phyloP scores from a whole-genome alignment of 1,284 basidiomycete species.

The Lentinula novae-zelandiae region DNA sequence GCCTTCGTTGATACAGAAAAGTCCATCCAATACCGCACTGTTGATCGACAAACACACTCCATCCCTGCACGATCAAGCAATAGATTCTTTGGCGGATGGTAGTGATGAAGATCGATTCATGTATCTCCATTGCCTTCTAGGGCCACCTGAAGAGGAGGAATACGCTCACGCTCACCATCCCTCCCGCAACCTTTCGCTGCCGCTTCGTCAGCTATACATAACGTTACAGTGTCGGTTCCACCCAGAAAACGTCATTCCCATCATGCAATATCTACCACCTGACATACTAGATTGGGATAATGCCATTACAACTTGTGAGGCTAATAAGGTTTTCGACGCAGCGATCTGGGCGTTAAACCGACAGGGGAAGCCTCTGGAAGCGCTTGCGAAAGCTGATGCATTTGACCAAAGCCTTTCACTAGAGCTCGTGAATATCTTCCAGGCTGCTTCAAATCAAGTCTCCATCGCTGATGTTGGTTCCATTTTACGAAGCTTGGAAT shows the following conservation, averaged over 20 bases:
- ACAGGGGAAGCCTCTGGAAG: constrained; percentile 58
- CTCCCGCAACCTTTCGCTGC: constrained; percentile 41
- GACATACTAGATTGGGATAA: constrained; percentile 59
- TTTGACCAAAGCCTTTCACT: constrained; percentile 59
- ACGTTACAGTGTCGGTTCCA: constrained; percentile 72
- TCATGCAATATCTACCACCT: constrained; percentile 57
- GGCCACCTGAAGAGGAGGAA: constrained; percentile 53
- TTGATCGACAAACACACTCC: constrained; percentile 75
- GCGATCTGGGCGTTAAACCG: constrained; percentile 82
- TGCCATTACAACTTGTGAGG: constrained; percentile 65
- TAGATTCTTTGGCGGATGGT: constrained; percentile 42
- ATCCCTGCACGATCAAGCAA: constrained; percentile 53
- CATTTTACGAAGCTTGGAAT: constrained; percentile 42
- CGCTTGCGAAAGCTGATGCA: constrained; percentile 62
- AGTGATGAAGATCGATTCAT: constrained; percentile 60
- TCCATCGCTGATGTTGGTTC: constrained; percentile 24
- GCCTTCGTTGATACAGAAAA: constrained; percentile 59
- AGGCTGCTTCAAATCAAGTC: constrained; percentile 19
- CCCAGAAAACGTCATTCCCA: constrained; percentile 61
- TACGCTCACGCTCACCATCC: constrained; percentile 26
- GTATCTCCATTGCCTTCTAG: constrained; percentile 79
- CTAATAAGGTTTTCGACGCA: constrained; percentile 65
- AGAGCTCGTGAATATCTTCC: constrained; percentile 43
- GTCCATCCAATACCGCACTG: constrained; percentile 64
- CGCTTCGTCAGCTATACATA: constrained; percentile 64